Evolutionary conservation across 768 basidiomycete species (phyloP), one percentile per base, ranked within the genome.

Genomic region (Collybia nuda): DNA sequence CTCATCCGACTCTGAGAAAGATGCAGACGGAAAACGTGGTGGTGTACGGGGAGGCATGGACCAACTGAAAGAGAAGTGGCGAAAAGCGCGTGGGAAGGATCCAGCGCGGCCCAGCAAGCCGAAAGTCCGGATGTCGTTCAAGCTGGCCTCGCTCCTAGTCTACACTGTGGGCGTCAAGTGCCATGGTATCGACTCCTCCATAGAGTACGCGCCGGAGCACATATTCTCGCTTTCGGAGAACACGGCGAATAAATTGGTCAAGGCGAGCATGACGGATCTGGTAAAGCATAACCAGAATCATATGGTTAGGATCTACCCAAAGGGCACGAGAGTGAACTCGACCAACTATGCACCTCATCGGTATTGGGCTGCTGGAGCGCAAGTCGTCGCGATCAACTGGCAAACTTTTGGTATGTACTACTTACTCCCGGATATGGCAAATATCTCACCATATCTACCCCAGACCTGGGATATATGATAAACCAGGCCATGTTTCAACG

Each of bases 131-230:
- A 91, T 93, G 82, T 93, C 94, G 0, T 55, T 76, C 3, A 77
- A 79, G 2, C 79, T 99, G 1, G 79, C 85, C 1, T 73, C 80
- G 0, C 77, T 98, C n/a, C 78, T 99, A 8, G 89, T 98, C 22
- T 98, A 98, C 67, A 98, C 96, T 2, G 84, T 96, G 40, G 97
- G 97, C 6, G 94, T 98, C 51, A 97, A 97, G 62, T 97, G 88
- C 55, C 85, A 86, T 14, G 95, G 96, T 0, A 81, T 99, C 66
- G 92, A 93, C 72, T 91, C 93, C 70, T 87, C 90, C 59, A 88
- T 92, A 56, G 73, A 77, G 32, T 98, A 98, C 62, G 86, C 86
- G 5, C 79, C 88, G 0, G 87, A 91, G 57, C 90, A 98, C 60
- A 78, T 97, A 69, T 94, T 98, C 64, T 96, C 93, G 9, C 78